A percentile compares a stretch with the other conserved stretches of the same genome.
phyloP scores from a whole-genome alignment of 2,329 filamentous ascomycete genomes.

The Fusarium oligoseptatum region DNA sequence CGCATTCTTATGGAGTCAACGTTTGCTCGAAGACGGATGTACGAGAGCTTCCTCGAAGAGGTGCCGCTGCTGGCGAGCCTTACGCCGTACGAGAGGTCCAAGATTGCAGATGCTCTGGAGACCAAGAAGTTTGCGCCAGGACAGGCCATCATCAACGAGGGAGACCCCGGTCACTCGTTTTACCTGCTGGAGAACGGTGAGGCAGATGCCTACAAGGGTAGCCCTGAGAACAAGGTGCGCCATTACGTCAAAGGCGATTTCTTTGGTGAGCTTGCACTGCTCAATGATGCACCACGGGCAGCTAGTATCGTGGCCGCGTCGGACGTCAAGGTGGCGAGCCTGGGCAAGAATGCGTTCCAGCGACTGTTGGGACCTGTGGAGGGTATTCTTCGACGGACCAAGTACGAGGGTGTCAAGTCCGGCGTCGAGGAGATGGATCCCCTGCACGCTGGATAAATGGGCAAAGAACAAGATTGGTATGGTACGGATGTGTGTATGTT shows the following conservation, averaged over 20 bases:
- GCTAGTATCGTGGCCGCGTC: slow-evolving; percentile 87
- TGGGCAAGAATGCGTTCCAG: slow-evolving; percentile 96
- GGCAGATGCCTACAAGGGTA: slow-evolving; percentile 88
- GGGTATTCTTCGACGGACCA: slow-evolving; percentile 89
- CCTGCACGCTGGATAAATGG: slow-evolving; percentile 59
- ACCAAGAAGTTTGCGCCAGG: slow-evolving; percentile 86
- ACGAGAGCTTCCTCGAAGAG: slow-evolving; percentile 95
- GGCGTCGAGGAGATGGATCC: slow-evolving; percentile 78
- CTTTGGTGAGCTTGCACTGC: slow-evolving; percentile 93
- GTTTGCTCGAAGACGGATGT: slow-evolving; percentile 95
- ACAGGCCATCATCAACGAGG: slow-evolving; percentile 89
- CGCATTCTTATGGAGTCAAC: slow-evolving; percentile 98
- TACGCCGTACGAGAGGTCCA: slow-evolving; percentile 93
- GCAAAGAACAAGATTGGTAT: not conserved
- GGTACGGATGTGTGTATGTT: not conserved
- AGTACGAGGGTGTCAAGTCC: slow-evolving; percentile 70
- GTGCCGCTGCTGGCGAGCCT: slow-evolving; percentile 87
- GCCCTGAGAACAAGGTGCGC: slow-evolving; percentile 77
- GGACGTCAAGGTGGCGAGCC: slow-evolving; percentile 91
- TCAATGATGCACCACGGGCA: slow-evolving; percentile 93
- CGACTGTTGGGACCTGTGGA: slow-evolving; percentile 92
- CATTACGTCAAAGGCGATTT: slow-evolving; percentile 93
- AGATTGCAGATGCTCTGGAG: slow-evolving; percentile 96
- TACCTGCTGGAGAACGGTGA: slow-evolving; percentile 91
- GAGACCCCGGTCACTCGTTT: slow-evolving; percentile 91